Evolutionary conservation across 2,329 filamentous ascomycete species (phyloP).

Genomic region (Thielaviopsis populi): DNA sequence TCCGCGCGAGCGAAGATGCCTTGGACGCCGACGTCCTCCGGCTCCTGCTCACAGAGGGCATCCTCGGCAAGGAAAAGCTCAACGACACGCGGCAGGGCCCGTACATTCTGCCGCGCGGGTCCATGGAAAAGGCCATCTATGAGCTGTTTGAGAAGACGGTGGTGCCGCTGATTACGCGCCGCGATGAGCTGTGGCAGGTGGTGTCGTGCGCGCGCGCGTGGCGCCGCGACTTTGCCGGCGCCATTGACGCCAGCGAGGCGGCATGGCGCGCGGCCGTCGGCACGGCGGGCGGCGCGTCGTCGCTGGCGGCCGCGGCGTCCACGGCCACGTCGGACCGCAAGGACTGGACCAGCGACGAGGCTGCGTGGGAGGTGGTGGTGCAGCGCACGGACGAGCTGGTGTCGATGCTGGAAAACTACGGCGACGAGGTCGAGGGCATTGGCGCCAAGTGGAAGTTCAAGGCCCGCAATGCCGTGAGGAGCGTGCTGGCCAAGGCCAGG

Average conservation of each 20-base stretch:
- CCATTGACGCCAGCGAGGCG: slow-evolving; percentile 74
- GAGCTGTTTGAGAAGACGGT: slow-evolving; percentile 60
- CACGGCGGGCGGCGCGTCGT: slow-evolving; percentile 31
- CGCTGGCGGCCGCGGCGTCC: slow-evolving; percentile 31
- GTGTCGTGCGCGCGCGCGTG: slow-evolving; percentile 59
- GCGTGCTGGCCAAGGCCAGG: slow-evolving; percentile 68
- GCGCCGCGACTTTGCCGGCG: slow-evolving; percentile 52
- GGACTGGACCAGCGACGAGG: slow-evolving; percentile 38
- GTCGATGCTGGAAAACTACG: slow-evolving; percentile 68
- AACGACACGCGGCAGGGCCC: slow-evolving; percentile 22
- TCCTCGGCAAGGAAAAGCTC: slow-evolving; percentile 29
- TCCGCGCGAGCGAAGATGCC: slow-evolving; percentile 63
- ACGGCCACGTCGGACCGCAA: slow-evolving; percentile 8
- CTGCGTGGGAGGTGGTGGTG: slow-evolving; percentile 58
- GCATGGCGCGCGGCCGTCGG: slow-evolving; percentile 63
- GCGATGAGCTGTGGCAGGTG: slow-evolving; percentile 61
- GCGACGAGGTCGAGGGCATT: slow-evolving; percentile 48
- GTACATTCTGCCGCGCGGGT: slow-evolving; percentile 34
- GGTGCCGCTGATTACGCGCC: slow-evolving; percentile 69
- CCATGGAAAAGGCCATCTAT: slow-evolving; percentile 47
- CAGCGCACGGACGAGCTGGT: slow-evolving; percentile 68
- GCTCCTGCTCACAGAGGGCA: slow-evolving; percentile 56
- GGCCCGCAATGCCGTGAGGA: slow-evolving; percentile 67
- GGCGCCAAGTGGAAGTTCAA: slow-evolving; percentile 79
- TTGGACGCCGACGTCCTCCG: slow-evolving; percentile 61